Evolutionary conservation across 176 grass and related monocot genomes (phyloP).

Genomic region (barley (Hordeum vulgare)): DNA sequence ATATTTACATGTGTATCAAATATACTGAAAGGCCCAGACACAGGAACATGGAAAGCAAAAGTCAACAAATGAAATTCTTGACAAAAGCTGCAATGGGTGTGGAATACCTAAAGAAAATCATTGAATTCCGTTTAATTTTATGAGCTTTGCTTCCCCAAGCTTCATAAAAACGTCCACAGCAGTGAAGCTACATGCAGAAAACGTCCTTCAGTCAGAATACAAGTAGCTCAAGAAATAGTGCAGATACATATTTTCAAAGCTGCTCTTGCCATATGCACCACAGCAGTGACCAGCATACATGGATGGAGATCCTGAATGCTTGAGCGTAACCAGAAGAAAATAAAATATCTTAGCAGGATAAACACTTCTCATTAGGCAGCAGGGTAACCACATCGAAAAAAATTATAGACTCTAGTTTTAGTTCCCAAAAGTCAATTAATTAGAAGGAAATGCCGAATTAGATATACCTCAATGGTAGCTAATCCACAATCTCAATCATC

Average conservation of each 20-base stretch:
- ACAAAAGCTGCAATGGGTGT: neutral
- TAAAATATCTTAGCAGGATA: conserved; percentile 9
- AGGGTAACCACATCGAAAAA: neutral
- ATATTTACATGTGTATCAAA: neutral
- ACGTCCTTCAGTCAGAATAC: conserved; percentile 17
- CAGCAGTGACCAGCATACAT: conserved; percentile 91
- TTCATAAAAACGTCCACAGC: conserved; percentile 82
- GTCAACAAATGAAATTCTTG: neutral
- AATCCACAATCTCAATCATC: conserved; percentile 95
- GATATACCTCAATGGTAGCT: too few species aligned
- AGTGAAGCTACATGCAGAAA: conserved; percentile 60
- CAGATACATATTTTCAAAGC: conserved; percentile 85
- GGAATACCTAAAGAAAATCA: conserved; percentile 69
- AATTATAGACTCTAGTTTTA: neutral
- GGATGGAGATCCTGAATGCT: conserved; percentile 91
- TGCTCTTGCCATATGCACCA: conserved; percentile 96
- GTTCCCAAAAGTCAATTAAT: neutral
- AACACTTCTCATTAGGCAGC: neutral
- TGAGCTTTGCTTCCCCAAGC: conserved; percentile 73
- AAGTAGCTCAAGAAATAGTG: conserved; percentile 10
- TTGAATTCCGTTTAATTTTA: conserved; percentile 87
- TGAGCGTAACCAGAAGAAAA: conserved; percentile 67
- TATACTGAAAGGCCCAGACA: neutral
- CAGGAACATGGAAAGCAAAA: neutral
- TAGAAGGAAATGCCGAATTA: neutral